Evolutionary conservation across 768 basidiomycete species (phyloP), one percentile per base, ranked within the genome.

Genomic region (Scleroderma citrinum): DNA sequence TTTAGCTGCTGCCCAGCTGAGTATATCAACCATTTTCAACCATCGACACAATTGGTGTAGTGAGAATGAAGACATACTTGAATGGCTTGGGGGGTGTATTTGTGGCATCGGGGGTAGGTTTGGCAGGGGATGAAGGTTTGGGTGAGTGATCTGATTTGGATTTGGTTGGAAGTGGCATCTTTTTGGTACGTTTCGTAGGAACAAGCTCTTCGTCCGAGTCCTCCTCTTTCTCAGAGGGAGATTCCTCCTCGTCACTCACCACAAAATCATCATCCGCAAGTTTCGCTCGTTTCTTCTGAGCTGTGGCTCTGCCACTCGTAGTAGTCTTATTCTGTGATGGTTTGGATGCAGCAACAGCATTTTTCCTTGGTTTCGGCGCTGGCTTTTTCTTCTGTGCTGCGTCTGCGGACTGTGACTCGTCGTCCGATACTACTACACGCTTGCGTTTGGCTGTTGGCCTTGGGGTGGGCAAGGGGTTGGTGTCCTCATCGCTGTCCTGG

Each of bases 1-100:
- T 50, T 77, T 74, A 14, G 75, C 74, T 0, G 75, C 72, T 13
- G 68, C 70, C 74, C 76, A 80, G 57, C 77, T 79, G 50, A 49
- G 56, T 17, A 7, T 8, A 6, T 16, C 2, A 13, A 24, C 31
- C 23, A n/a, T 41, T n/a, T n/a, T n/a, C n/a, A n/a, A n/a, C n/a
- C 14, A 44, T n/a, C 16, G 12, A 14, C 1, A 7, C 7, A 5
- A 5, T 19, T 16, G 21, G 5, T 3, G 29, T 26, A 14, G 5
- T 5, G n/a, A 32, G 44, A 31, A 35, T 24, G n/a, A 38, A 29
- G 29, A 50, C 59, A 40, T 50, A 68, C 66, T 65, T 61, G 52
- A 55, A 58, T 48, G 63, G 57, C 44, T 60, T 59, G 2, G 51
- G 23, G 1, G 39, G 21, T 20, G 32, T 21, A 12, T 37, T 23